Conservation (phyloP, 2,329 filamentous ascomycete species). For the Meredithiella fracta region DNA sequence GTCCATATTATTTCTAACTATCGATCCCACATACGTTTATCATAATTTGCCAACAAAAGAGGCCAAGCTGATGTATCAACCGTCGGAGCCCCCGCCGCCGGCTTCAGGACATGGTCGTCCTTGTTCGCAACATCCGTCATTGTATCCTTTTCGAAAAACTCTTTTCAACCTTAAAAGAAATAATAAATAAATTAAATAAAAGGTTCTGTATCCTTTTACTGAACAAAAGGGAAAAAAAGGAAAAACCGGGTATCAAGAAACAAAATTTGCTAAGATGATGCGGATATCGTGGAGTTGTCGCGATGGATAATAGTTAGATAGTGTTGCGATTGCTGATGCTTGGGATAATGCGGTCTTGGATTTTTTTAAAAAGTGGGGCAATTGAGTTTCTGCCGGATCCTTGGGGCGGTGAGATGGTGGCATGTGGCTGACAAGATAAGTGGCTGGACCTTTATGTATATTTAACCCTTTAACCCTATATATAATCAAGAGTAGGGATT, state of each 20-base stretch:
- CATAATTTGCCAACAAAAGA: constrained; percentile 88
- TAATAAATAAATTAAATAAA: not conserved
- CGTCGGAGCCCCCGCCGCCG: constrained; percentile 60
- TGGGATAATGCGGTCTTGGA: not conserved
- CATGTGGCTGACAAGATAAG: not conserved
- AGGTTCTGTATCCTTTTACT: not conserved
- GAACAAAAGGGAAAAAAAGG: not conserved
- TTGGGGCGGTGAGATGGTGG: not conserved
- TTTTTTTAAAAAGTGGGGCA: constrained; percentile 10
- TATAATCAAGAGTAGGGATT: no score
- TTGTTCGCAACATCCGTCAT: constrained; percentile 34
- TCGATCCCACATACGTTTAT: constrained; percentile 49
- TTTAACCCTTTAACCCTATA: no score
- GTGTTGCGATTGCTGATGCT: not conserved
- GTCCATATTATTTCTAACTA: not conserved
- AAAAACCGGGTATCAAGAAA: not conserved
- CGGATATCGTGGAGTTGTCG: not conserved
- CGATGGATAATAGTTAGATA: not conserved
- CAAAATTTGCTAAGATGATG: not conserved
- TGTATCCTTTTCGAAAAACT: not conserved
- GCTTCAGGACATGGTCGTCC: constrained; percentile 79
- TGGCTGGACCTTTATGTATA: no score
- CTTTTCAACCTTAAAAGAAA: not conserved
- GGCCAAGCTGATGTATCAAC: constrained; percentile 85
- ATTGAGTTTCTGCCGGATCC: constrained; percentile 7